A percentile compares a stretch with the other conserved stretches of the same genome.
phyloP scores from a whole-genome alignment of 179 eudicot genomes.

The Amaranthus tricolor region DNA sequence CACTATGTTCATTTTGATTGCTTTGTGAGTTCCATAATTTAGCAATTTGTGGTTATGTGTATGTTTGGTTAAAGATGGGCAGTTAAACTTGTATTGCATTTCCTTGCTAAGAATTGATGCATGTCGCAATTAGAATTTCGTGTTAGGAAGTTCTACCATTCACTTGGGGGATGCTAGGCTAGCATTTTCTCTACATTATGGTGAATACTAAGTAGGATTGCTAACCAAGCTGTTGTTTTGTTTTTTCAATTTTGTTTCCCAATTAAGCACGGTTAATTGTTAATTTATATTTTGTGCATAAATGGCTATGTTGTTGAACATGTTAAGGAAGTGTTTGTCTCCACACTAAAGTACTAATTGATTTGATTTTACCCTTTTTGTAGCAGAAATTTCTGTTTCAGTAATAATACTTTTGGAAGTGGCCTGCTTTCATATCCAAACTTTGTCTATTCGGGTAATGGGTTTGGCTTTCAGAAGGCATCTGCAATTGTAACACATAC shows the following conservation, averaged over 20 bases:
- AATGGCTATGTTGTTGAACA: neutral
- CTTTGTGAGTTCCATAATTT: too few species aligned
- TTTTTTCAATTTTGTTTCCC: too few species aligned
- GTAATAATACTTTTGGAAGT: constrained; percentile 33
- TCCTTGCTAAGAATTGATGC: neutral
- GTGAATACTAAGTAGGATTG: too few species aligned
- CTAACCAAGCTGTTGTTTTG: too few species aligned
- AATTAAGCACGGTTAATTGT: too few species aligned
- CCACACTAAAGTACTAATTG: constrained; percentile 2
- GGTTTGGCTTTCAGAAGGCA: constrained; percentile 37
- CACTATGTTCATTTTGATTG: neutral
- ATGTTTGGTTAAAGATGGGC: neutral
- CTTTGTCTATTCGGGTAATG: constrained; percentile 26
- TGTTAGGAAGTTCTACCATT: neutral
- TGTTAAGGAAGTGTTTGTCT: neutral
- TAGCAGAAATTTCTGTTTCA: constrained; percentile 31
- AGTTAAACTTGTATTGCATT: too few species aligned
- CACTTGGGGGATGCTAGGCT: too few species aligned
- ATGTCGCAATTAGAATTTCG: too few species aligned
- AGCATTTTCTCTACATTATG: too few species aligned
- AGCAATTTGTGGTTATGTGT: neutral
- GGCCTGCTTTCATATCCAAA: constrained; percentile 31
- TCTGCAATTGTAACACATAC: constrained; percentile 32
- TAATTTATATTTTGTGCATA: neutral
- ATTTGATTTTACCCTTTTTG: constrained; percentile 1